Percentiles rank a stretch among this genome's conserved stretches.
These are phyloP conservation scores for Eimeria tenella DNA, from an alignment of 169 alveolate genomes.

Conservation along the genomic window DNA sequence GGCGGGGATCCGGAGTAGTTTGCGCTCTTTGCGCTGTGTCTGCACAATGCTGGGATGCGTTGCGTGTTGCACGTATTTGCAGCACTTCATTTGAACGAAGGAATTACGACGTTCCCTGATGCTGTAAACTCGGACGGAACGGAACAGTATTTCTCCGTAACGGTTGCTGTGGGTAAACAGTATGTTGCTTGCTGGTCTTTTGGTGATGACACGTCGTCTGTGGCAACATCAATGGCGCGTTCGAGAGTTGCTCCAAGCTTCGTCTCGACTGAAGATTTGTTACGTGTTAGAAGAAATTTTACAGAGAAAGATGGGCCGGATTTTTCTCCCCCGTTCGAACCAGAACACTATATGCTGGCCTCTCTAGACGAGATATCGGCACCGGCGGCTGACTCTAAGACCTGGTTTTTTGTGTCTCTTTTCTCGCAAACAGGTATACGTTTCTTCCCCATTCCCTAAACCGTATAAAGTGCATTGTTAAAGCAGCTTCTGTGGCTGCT, in stretches of 20 bases:
- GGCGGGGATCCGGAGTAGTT: too few species aligned
- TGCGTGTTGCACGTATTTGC: not conserved
- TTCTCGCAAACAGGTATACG: conserved; percentile 64
- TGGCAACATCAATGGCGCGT: conserved; percentile 42
- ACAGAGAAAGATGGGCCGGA: not conserved
- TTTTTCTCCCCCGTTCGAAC: not conserved
- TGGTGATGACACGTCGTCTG: conserved; percentile 46
- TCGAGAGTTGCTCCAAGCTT: conserved; percentile 13
- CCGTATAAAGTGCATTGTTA: not conserved
- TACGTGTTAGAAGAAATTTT: not conserved
- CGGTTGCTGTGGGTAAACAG: conserved; percentile 60
- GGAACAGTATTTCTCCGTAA: conserved; percentile 41
- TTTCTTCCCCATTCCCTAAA: not conserved
- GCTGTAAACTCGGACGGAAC: conserved; percentile 49
- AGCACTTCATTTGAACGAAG: conserved; percentile 7
- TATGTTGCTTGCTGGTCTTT: conserved; percentile 76
- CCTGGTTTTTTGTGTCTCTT: conserved; percentile 45
- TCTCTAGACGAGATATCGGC: not conserved
- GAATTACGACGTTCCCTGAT: conserved; percentile 46
- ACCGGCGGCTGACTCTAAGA: not conserved
- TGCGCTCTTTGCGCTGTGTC: too few species aligned
- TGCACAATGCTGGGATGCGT: too few species aligned
- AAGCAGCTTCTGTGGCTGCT: not conserved
- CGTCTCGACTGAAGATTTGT: conserved; percentile 15
- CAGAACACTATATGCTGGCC: not conserved